Evolutionary conservation across 2,329 filamentous ascomycete genomes (phyloP), one percentile per base, ranked within the genome.

Genomic region (Cladosporium sp.): DNA sequence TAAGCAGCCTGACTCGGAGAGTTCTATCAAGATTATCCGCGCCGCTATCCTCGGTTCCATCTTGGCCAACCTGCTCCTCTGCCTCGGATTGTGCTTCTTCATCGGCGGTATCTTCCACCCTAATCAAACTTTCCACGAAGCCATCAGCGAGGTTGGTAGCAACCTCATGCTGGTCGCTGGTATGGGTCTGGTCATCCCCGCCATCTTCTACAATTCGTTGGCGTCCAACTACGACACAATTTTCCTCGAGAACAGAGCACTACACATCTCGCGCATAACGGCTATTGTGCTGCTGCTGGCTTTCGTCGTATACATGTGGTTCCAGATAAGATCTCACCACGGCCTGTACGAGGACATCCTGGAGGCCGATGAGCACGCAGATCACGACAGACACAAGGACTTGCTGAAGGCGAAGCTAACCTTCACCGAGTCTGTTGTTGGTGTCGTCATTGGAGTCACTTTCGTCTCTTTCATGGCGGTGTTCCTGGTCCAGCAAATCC

Each of bases 41-140:
- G 89, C 89, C 51, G 90, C 90, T 17, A 92, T 95, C 60, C 76
- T 95, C 1, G 90, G 91, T 17, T 92, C 88, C 0, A 88, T 95
- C 42, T 74, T 95, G 34, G 90, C 90, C 12, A 95, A 91, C 30
- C 82, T 94, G 76, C 75, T 95, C 47, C 79, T 95, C 5, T 95
- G 90, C 67, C 75, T 94, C n/a, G 90, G 90, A 0, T 69, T 88
- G 54, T 94, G 89, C 72, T 95, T 95, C 78, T 86, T 93, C 65
- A 82, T 87, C 22, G 89, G 89, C 36, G 90, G 90, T 14, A 68
- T 93, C 47, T 78, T 81, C 58, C 84, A 86, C 34, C 80, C 88
- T 11, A 84, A 89, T 66, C 83, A 90, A 67, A 80, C 77, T 8
- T 94, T 94, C 69, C 87, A 88, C 69, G 85, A 89, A 62, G 85